phyloP scores from a whole-genome alignment of 192 early-diverging fungal species.

The Diversispora epigaea region DNA sequence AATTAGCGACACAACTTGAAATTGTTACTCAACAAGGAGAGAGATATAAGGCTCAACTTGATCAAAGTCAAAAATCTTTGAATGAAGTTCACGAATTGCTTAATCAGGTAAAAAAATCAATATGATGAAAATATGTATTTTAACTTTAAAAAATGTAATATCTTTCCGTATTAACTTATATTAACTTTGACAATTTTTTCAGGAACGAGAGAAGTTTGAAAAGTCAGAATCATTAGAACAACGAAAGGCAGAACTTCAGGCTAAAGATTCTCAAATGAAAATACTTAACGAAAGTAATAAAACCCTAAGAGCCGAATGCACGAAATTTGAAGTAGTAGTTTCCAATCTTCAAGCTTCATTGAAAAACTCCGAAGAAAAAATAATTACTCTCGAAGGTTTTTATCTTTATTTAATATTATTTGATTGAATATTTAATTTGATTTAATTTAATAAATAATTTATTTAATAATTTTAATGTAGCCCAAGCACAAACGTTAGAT shows the following conservation, averaged over 20 bases:
- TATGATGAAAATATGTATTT: too few species aligned
- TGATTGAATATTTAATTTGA: background rate
- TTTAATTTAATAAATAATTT: background rate
- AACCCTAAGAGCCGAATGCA: slow-evolving; percentile 64
- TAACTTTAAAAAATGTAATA: too few species aligned
- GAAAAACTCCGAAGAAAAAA: slow-evolving; percentile 1
- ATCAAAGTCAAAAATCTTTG: slow-evolving; percentile 63
- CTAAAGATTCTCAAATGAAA: slow-evolving; percentile 64
- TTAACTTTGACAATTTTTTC: background rate
- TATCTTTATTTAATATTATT: background rate
- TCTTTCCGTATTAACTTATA: background rate
- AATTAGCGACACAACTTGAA: slow-evolving; percentile 65
- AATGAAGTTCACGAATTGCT: slow-evolving; percentile 67
- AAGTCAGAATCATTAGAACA: slow-evolving; percentile 33
- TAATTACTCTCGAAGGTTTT: background rate
- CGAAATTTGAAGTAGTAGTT: slow-evolving; percentile 41
- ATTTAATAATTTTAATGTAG: background rate
- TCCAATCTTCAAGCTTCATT: slow-evolving; percentile 39
- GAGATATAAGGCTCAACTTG: slow-evolving; percentile 61
- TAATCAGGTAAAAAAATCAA: slow-evolving; percentile 47
- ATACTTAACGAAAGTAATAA: slow-evolving; percentile 76
- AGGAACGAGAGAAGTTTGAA: background rate
- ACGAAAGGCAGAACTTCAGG: slow-evolving; percentile 61
- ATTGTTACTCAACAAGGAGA: slow-evolving; percentile 65
- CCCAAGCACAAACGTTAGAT: background rate